A percentile compares a stretch with the other conserved stretches of the same genome.
phyloP scores from a whole-genome alignment of 345 rosid genomes.

The Passiflora organensis region DNA sequence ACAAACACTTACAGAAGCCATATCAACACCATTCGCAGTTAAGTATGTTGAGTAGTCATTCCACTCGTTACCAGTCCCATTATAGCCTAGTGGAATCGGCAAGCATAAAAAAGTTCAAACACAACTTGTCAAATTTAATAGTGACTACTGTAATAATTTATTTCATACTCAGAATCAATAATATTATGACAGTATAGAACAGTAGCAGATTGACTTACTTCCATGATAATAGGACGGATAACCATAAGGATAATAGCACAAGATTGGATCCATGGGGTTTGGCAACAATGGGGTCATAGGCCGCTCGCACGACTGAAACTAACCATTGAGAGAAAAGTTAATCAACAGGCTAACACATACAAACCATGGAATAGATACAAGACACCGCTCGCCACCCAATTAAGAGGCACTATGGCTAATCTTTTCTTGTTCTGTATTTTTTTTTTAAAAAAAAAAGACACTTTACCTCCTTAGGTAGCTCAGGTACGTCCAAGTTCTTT shows the following conservation, averaged over 20 bases:
- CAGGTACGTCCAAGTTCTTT: no score
- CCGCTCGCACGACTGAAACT: neutral
- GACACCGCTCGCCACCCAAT: no score
- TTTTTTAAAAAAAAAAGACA: no score
- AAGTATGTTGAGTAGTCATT: neutral
- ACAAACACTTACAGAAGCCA: neutral
- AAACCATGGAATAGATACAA: no score
- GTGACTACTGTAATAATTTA: no score
- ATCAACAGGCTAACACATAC: no score
- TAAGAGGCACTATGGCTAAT: no score
- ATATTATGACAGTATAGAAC: conserved; percentile 12
- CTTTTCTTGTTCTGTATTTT: no score
- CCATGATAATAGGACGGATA: neutral
- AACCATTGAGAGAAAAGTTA: no score
- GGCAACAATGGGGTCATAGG: neutral
- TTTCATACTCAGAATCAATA: conserved; percentile 17
- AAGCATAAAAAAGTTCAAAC: neutral
- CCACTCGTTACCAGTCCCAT: conserved; percentile 5
- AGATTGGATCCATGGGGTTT: neutral
- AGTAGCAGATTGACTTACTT: neutral
- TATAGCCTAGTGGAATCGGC: neutral
- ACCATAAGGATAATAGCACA: neutral
- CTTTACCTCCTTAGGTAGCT: no score
- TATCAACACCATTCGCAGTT: neutral
- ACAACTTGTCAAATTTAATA: neutral